Base-by-base conservation (phyloP, 257 asterid genomes). In the Solanum pinnatisectum region DNA sequence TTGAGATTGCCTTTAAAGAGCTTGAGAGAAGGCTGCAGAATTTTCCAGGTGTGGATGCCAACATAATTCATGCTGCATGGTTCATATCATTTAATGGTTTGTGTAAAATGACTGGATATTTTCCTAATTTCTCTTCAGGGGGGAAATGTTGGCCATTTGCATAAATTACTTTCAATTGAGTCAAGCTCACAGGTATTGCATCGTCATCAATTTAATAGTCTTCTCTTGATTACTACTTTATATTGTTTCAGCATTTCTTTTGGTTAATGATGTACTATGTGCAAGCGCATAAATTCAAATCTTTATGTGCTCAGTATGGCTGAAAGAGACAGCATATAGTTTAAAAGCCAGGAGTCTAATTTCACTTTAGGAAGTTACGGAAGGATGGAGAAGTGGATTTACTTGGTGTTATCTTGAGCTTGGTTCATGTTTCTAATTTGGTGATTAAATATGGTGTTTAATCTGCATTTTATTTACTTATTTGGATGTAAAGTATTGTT, bases 111-210 rank as follows among this genome's bases (percentile, higher is more conserved):
- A 82, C 22, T 59, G 59, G 68, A 87, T 27, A 65, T 22, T 72
- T 40, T 88, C 87, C 86, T 91, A 82, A 71, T 88, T 73, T 87
- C 84, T 90, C 91, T 85, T 91, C 94, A 97, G 99, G 99, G 99
- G 79, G 99, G 99, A 84, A 96, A 94, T 91, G 99, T 97, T 67
- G 97, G 99, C 74, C 99, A 97, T 91, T 94, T 96, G 91, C 99
- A 97, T 89, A 95, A 93, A 89, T 88, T 96, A 84, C 94, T 97
- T 71, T 92, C 95, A 44, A 93, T 96, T 79, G 99, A 92, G 91
- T 95, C 99, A 23, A 97, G 99, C 94, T 97, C 99, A 85, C 99
- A 97, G 99, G 99, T 97, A 90, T 56, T 71, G 56, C 39, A 10
- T 78, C 23, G 10, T 1, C 70, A 49, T 40, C 84, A 82, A 16